Base-by-base conservation (phyloP, 345 rosid species). In the Dovyalis caffra region DNA sequence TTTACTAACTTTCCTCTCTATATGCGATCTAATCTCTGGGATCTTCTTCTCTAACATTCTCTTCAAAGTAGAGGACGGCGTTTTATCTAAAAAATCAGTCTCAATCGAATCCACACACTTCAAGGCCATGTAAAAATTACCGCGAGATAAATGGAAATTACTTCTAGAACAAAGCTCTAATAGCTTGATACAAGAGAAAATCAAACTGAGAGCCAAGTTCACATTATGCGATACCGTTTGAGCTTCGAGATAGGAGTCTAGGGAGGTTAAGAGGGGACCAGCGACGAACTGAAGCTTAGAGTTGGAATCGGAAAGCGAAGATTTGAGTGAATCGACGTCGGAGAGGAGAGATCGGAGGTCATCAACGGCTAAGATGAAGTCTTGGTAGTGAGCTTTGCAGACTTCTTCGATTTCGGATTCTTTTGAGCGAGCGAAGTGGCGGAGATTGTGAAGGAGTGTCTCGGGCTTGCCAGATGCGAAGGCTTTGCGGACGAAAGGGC, bases 331-430 rank as follows among this genome's bases (percentile, higher is more conserved):
- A 38, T 95, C 99, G 66, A 92, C 99, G 75, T 95, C 99, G 62
- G 98, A 95, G 82, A 95, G 94, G 47, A 95, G 91, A 64, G 99
- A 95, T 81, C 96, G 92, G 74, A 95, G 99, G 78, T 92, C 99
- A 78, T 95, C 99, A 58, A 95, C 99, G 79, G 99, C 99, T 61
- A 87, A 84, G 76, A 92, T 95, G 87, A 95, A 95, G 75, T 95
- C 99, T 72, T 95, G 99, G 76, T 95, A 92, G 88, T 92, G 99
- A 77, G 98, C 98, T 71, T 91, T 92, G 78, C 99, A 95, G 33
- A 95, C 98, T 79, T 92, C 99, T 40, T 95, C 99, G 85, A 95
- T 95, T 88, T 95, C 99, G 7, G 97, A 87, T 66, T 95, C 99
- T 68, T 95, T 95, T 58, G 95, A 86, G 73, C 98, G 92, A 34